Percentiles rank a stretch among this genome's conserved stretches.
phyloP scores from a whole-genome alignment of 345 rosid genomes.

The Turritis glabra region DNA sequence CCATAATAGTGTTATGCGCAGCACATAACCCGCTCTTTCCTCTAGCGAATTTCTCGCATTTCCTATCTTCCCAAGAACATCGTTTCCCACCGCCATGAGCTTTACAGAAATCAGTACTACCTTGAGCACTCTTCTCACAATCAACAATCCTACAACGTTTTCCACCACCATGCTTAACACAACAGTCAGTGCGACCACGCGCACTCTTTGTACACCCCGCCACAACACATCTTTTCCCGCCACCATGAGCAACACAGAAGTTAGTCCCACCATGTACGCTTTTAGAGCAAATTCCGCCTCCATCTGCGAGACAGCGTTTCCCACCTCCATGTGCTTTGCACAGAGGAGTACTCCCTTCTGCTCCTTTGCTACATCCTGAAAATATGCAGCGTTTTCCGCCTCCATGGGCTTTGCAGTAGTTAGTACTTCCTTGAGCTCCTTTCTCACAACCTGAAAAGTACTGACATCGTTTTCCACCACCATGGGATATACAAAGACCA shows the following conservation, averaged over 20 bases:
- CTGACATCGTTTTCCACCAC: constrained; percentile 92
- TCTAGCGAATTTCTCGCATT: constrained; percentile 90
- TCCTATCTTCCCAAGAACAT: constrained; percentile 71
- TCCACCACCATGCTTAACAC: constrained; percentile 94
- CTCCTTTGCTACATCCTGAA: constrained; percentile 88
- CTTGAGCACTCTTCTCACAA: constrained; percentile 97
- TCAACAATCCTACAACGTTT: constrained; percentile 61
- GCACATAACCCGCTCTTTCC: constrained; percentile 93
- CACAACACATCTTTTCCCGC: constrained; percentile 86
- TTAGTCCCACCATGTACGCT: constrained; percentile 94
- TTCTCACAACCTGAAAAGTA: constrained; percentile 51
- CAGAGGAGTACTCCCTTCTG: constrained; percentile 93
- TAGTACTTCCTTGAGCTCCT: constrained; percentile 94
- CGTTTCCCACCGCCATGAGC: constrained; percentile 97
- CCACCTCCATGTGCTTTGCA: constrained; percentile 99
- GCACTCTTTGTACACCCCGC: constrained; percentile 88
- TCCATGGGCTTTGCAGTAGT: constrained; percentile 89
- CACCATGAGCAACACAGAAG: constrained; percentile 94
- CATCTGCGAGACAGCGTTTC: constrained; percentile 77
- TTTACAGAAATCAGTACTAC: constrained; percentile 89
- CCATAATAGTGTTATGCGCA: constrained; percentile 69
- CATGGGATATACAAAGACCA: constrained; percentile 93
- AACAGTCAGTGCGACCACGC: constrained; percentile 89
- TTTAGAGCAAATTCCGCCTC: constrained; percentile 94
- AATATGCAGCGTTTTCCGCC: constrained; percentile 93